Base-by-base conservation (phyloP, 140 eudicot genomes). In the Oenanthe javanica region DNA sequence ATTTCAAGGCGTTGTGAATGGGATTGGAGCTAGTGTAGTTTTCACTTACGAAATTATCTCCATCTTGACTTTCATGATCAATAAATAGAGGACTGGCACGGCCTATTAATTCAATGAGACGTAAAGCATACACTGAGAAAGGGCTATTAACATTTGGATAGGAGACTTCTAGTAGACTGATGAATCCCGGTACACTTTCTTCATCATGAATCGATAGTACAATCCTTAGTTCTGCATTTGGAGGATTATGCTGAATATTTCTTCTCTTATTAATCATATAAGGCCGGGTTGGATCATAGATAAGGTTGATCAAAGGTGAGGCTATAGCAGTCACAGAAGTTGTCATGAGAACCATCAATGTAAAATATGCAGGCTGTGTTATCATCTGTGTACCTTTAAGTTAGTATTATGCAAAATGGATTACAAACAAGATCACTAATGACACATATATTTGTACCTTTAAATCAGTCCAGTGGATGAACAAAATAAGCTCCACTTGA, bases 191-290 rank as follows among this genome's bases (percentile, higher is more conserved):
- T 47, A 91, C 86, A 46, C 80, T 89, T 72, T 92, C 89, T 55
- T 92, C 90, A 14, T 87, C 96, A 14, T 85, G 75, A 25, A 94
- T 84, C 40, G 95, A 86, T 3, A 87, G 87, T 3, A 92, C 85
- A 5, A 92, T 54, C 23, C 81, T 83, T 67, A 92, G 89, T 43
- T 88, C 93, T 0, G 90, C 69, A 81, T 89, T 86, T 5, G 89
- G 95, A 45, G 91, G 87, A n/a, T 75, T 87, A 83, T 92, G 97
- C 73, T 94, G 99, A 25, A 94, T 89, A 79, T 85, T 88, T 83
- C 99, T 83, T 77, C 94, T 86, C 82, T 85, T 92, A 79, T 92
- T 90, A 63, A 90, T 81, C 96, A 89, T 95, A 84, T 92, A 93
- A 11, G 99, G 97, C 79, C 88, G 71, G 5, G 89, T 90, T 13